Conservation (phyloP, 306 rosid genomes). For the Trifolium pratense region DNA sequence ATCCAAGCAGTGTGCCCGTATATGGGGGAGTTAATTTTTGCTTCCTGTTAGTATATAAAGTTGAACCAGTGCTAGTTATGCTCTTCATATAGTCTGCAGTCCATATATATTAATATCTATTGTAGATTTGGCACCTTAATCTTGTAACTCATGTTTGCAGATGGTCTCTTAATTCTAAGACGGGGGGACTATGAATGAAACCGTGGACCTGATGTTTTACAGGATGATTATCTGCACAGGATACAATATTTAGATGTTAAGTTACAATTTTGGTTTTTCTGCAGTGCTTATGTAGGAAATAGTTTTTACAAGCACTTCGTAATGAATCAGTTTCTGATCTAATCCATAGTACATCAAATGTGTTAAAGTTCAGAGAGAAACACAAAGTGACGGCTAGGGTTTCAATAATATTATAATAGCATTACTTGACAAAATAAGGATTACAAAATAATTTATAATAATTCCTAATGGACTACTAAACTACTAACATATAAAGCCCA, state of each 20-base stretch:
- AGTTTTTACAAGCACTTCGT: constrained; percentile 32
- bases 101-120: constrained; percentile 4
- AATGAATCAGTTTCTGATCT: background rate
- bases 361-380: no score
- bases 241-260: constrained; percentile 35
- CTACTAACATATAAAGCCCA: no score
- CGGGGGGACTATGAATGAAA: constrained; percentile 28
- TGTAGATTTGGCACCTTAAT: constrained; percentile 18
- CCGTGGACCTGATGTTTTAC: constrained; percentile 23
- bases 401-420: no score
- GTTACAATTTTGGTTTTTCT: constrained; percentile 19
- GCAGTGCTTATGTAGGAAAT: constrained; percentile 9
- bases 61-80: background rate
- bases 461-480: no score
- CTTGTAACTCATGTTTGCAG: constrained; percentile 39
- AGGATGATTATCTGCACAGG: constrained; percentile 9
- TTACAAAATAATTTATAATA: no score
- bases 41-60: background rate
- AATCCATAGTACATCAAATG: background rate
- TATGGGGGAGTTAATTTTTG: constrained; percentile 3
- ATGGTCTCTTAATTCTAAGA: constrained; percentile 29
- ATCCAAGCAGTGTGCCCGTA: background rate
- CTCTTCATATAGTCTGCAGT: constrained; percentile 24
- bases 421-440: no score
- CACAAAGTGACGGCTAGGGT: no score